Percentiles rank a stretch among this genome's conserved stretches.
phyloP scores from a whole-genome alignment of 2,329 filamentous ascomycete species.

The Phoma sp. region DNA sequence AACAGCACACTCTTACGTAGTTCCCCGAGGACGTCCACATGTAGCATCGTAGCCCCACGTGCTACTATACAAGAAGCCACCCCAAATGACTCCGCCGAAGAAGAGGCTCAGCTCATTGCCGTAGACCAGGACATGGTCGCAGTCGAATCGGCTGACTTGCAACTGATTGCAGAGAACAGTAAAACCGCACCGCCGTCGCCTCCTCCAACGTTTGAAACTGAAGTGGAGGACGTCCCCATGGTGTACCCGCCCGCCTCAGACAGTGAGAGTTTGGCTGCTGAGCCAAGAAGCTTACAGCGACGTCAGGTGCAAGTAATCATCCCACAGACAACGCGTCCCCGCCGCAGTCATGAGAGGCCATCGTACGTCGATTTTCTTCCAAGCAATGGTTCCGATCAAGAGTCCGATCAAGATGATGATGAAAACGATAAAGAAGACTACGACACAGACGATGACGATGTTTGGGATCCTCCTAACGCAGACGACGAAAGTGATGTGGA shows the following conservation, averaged over 20 bases:
- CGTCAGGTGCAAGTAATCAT: neutral
- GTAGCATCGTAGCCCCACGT: no score
- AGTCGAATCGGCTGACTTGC: neutral
- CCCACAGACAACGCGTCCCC: constrained; percentile 6
- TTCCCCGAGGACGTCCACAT: neutral
- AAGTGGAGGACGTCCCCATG: neutral
- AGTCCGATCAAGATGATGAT: neutral
- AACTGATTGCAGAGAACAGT: neutral
- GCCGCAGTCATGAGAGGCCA: constrained; percentile 14
- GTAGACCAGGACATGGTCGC: neutral
- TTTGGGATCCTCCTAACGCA: neutral
- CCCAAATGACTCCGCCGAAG: constrained; percentile 2
- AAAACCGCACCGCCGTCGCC: neutral
- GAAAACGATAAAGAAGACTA: neutral
- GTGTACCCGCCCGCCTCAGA: neutral
- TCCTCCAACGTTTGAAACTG: neutral
- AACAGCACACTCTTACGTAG: neutral
- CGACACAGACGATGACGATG: constrained; percentile 6
- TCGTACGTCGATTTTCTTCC: constrained; percentile 21
- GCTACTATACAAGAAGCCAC: neutral
- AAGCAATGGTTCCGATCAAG: constrained; percentile 11
- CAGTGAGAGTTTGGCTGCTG: neutral
- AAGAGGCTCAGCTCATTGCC: neutral
- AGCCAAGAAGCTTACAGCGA: neutral
- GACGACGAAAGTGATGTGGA: neutral